phyloP scores from a whole-genome alignment of 768 basidiomycete genomes.

The Megacollybia marginata region DNA sequence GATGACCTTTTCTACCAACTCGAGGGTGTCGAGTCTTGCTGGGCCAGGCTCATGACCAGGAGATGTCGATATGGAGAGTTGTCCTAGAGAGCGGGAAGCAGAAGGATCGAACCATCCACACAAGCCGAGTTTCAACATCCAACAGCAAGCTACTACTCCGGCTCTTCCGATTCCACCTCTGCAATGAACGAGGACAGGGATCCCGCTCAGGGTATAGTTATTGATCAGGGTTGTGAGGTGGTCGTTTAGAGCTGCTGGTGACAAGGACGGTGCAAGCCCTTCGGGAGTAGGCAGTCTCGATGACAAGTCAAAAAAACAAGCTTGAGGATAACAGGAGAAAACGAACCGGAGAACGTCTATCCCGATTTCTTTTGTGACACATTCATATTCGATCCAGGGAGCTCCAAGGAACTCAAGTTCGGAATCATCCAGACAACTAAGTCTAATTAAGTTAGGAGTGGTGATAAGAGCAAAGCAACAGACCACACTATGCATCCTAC shows the following conservation, averaged over 20 bases:
- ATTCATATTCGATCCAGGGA: constrained; percentile 73
- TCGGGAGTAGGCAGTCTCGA: constrained; percentile 83
- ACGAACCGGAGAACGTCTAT: constrained; percentile 74
- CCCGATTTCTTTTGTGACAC: constrained; percentile 51
- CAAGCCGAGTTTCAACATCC: constrained; percentile 89
- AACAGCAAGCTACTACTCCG: constrained; percentile 86
- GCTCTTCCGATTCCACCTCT: constrained; percentile 93
- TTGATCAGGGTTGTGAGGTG: constrained; percentile 61
- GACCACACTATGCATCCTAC: constrained; percentile 83
- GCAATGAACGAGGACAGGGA: constrained; percentile 79
- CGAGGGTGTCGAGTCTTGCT: constrained; percentile 42
- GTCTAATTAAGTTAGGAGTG: constrained; percentile 2
- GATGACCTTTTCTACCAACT: constrained; percentile 69
- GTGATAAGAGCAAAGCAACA: constrained; percentile 11
- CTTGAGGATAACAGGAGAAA: not conserved
- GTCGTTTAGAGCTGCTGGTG: constrained; percentile 48
- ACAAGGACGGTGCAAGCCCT: constrained; percentile 70
- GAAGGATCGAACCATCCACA: constrained; percentile 51
- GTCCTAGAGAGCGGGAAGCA: not conserved
- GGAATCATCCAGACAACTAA: constrained; percentile 76
- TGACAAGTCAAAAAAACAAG: constrained; percentile 1
- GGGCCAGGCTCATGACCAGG: constrained; percentile 1
- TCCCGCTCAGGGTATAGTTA: constrained; percentile 65
- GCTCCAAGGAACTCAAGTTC: constrained; percentile 85
- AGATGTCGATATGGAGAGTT: not conserved